Percentiles rank a stretch among this genome's conserved stretches.
Evolutionary conservation across 352 stramenopile species (phyloP).

Genomic region (Lagenidium sp.): DNA sequence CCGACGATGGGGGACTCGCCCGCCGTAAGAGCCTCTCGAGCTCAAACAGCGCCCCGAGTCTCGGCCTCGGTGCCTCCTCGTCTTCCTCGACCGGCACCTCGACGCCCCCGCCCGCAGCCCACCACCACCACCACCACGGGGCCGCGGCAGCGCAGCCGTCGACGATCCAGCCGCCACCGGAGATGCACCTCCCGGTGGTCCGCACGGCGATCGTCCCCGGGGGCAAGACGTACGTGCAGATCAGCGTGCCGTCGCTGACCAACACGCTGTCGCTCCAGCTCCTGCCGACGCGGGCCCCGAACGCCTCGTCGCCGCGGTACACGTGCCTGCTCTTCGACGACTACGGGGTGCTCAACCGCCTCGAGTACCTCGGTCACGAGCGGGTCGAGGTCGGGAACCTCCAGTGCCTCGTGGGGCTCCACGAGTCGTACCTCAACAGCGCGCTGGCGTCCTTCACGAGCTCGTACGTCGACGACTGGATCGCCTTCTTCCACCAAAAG

Average conservation of each 20-base stretch:
- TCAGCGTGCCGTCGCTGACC: conserved; percentile 58
- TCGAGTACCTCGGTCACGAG: conserved; percentile 59
- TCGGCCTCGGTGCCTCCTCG: too few relatives aligned
- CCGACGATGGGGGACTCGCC: too few relatives aligned
- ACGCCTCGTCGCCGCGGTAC: conserved; percentile 23
- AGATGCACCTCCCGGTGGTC: conserved; percentile 66
- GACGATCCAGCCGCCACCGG: conserved; percentile 31
- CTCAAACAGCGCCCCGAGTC: background rate
- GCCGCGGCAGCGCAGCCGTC: conserved; percentile 12
- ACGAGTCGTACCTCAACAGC: conserved; percentile 84
- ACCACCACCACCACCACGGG: too few relatives aligned
- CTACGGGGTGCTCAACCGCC: conserved; percentile 52
- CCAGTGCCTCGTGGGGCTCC: conserved; percentile 64
- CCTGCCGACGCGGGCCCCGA: conserved; percentile 33
- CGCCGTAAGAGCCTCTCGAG: conserved; percentile 5
- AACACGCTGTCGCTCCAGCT: conserved; percentile 58
- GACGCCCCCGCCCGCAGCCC: too few relatives aligned
- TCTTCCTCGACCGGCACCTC: background rate
- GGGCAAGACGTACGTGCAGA: conserved; percentile 58
- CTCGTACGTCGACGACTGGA: conserved; percentile 69
- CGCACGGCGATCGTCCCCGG: conserved; percentile 27
- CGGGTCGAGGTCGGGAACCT: conserved; percentile 58
- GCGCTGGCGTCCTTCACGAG: conserved; percentile 62
- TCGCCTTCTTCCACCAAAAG: conserved; percentile 73
- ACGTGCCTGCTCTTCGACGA: conserved; percentile 70